Conservation (phyloP, 2,329 filamentous ascomycete genomes). For the Sporothrix pseudoabietina region DNA sequence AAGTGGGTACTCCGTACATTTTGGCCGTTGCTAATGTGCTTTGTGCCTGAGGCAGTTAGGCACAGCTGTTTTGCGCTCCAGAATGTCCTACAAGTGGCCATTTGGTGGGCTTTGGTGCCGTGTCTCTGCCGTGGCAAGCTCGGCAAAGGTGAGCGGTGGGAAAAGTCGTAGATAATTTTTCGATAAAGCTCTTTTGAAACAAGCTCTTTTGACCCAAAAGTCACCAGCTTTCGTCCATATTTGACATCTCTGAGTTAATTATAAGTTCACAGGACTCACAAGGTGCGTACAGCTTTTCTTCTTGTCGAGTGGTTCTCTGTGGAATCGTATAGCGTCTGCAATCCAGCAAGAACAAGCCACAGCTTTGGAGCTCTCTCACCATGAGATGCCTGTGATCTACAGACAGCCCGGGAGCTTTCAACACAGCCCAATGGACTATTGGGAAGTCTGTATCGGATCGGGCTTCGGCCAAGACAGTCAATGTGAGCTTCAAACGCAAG, state of each 20-base stretch:
- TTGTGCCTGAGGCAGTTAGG: slow-evolving; percentile 15
- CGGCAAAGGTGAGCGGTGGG: slow-evolving; percentile 6
- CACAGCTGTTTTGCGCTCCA: not conserved
- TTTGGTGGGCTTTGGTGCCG: not conserved
- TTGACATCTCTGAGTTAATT: not conserved
- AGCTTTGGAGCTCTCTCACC: slow-evolving; percentile 1
- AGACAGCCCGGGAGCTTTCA: not conserved
- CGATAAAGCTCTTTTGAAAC: not conserved
- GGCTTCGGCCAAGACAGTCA: not conserved
- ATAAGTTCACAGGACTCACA: not conserved
- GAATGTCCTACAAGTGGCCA: not conserved
- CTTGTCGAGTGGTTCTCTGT: not conserved
- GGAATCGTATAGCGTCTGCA: not conserved
- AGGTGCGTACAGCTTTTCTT: slow-evolving; percentile 18
- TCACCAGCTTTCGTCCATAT: not conserved
- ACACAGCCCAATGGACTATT: not conserved
- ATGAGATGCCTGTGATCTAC: not conserved
- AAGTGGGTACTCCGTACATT: not conserved
- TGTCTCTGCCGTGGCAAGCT: slow-evolving; percentile 9
- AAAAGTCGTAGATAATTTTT: not conserved
- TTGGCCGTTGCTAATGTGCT: not conserved
- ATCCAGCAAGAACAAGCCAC: not conserved
- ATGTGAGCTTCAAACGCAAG: not conserved
- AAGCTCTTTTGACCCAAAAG: not conserved
- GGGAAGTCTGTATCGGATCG: not conserved